phyloP scores from a whole-genome alignment of 2,329 filamentous ascomycete species.

The Colletotrichum brevisporum region DNA sequence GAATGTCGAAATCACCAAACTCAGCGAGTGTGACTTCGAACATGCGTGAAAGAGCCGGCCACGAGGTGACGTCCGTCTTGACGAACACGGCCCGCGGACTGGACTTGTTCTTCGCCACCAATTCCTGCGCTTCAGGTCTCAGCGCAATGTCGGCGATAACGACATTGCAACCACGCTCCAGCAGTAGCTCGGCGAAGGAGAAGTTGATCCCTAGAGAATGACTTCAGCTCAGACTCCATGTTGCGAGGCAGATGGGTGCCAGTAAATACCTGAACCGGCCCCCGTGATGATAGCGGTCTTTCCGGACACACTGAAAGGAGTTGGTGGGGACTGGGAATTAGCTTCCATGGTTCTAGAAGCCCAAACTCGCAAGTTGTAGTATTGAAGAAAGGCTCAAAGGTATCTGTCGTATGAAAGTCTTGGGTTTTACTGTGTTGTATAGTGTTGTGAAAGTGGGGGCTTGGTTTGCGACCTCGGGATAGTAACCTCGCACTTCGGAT shows the following conservation, averaged over 20 bases:
- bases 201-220: constrained; percentile 56
- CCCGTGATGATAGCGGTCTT: constrained; percentile 50
- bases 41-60: constrained; percentile 53
- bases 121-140: constrained; percentile 55
- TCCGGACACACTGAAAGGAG: constrained; percentile 45
- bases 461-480: background rate
- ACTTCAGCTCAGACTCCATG: background rate
- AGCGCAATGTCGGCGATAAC: constrained; percentile 60
- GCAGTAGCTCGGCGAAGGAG: constrained; percentile 58
- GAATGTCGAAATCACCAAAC: constrained; percentile 57
- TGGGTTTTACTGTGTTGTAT: background rate
- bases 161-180: constrained; percentile 59
- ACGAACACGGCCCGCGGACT: constrained; percentile 55
- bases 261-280: constrained; percentile 45
- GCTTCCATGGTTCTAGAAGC: background rate
- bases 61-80: constrained; percentile 60
- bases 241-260: background rate
- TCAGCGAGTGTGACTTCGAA: constrained; percentile 51
- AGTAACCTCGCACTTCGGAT: background rate
- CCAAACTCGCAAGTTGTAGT: too few relatives aligned
- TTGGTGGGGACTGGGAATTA: background rate
- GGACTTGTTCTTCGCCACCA: constrained; percentile 48
- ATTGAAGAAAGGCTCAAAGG: too few relatives aligned
- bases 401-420: background rate
- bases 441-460: background rate